Conservation (phyloP, 2,329 filamentous ascomycete genomes). For the Reticulascus tulasneorum region DNA sequence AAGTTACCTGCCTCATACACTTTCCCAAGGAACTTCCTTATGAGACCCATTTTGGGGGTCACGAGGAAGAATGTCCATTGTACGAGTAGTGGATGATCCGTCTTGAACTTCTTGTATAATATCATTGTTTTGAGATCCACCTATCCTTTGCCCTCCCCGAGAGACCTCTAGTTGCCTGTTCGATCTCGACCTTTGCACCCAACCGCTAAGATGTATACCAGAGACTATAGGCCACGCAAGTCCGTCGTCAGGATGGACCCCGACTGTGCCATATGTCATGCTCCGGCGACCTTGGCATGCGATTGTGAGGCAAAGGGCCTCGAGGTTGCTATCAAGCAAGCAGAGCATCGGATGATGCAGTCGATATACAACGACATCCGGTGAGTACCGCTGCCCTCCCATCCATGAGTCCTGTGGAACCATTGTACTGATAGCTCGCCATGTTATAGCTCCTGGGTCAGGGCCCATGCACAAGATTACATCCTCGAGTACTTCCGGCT, state of each 20-base stretch:
- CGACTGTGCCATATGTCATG: conserved; percentile 64
- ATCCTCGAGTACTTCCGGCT: conserved; percentile 62
- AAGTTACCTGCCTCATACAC: conserved; percentile 11
- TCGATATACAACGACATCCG: conserved; percentile 60
- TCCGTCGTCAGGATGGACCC: conserved; percentile 61
- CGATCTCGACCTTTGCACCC: conserved; percentile 19
- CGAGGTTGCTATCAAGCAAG: conserved; percentile 58
- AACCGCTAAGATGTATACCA: conserved; percentile 48
- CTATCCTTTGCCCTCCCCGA: conserved; percentile 2
- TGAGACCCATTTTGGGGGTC: conserved; percentile 32
- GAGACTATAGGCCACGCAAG: conserved; percentile 39
- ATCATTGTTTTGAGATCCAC: conserved; percentile 10
- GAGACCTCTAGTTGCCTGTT: conserved; percentile 15
- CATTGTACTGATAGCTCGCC: conserved; percentile 16
- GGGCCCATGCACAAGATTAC: conserved; percentile 62
- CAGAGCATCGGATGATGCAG: conserved; percentile 61
- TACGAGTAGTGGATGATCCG: conserved; percentile 13
- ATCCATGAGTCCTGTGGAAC: conserved; percentile 8
- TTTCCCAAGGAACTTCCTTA: conserved; percentile 18
- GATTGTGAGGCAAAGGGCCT: conserved; percentile 65
- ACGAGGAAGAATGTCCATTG: conserved; percentile 21
- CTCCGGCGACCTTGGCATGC: conserved; percentile 54
- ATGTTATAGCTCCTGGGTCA: conserved; percentile 54
- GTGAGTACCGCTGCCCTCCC: conserved; percentile 34
- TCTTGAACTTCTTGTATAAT: conserved; percentile 26